Conservation (phyloP, 306 rosid genomes). For the Pyrus betulifolia region DNA sequence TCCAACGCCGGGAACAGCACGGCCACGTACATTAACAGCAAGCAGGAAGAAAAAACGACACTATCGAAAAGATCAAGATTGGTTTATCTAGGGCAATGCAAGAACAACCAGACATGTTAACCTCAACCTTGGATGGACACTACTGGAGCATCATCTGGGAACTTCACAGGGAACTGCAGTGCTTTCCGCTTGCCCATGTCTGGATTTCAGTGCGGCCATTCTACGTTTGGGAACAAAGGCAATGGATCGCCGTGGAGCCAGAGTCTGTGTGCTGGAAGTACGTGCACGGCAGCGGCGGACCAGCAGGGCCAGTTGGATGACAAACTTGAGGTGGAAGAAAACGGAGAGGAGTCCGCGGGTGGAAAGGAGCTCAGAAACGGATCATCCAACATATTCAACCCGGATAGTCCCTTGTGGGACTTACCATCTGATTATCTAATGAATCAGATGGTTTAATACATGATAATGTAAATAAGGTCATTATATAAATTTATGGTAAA, state of each 20-base stretch:
- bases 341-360: constrained; percentile 46
- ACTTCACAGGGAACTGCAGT: constrained; percentile 44
- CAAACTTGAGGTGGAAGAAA: constrained; percentile 47
- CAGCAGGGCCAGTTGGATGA: constrained; percentile 51
- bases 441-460: constrained; percentile 52
- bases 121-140: constrained; percentile 51
- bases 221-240: constrained; percentile 49
- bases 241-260: constrained; percentile 80
- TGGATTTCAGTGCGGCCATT: constrained; percentile 47
- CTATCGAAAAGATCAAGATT: constrained; percentile 62
- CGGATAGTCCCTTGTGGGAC: constrained; percentile 85
- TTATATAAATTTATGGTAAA: constrained; percentile 30
- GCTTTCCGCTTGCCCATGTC: constrained; percentile 47
- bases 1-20: constrained; percentile 18
- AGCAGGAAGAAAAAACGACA: constrained; percentile 43
- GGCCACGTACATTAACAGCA: constrained; percentile 33
- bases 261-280: constrained; percentile 75
- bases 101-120: constrained; percentile 53
- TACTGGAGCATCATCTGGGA: constrained; percentile 34
- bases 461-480: constrained; percentile 63
- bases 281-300: constrained; percentile 62
- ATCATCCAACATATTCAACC: constrained; percentile 59
- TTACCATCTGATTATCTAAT: constrained; percentile 74
- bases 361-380: constrained; percentile 58
- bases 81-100: constrained; percentile 66